phyloP scores from a whole-genome alignment of 2,329 filamentous ascomycete species.

The Elsinoe necatrix region DNA sequence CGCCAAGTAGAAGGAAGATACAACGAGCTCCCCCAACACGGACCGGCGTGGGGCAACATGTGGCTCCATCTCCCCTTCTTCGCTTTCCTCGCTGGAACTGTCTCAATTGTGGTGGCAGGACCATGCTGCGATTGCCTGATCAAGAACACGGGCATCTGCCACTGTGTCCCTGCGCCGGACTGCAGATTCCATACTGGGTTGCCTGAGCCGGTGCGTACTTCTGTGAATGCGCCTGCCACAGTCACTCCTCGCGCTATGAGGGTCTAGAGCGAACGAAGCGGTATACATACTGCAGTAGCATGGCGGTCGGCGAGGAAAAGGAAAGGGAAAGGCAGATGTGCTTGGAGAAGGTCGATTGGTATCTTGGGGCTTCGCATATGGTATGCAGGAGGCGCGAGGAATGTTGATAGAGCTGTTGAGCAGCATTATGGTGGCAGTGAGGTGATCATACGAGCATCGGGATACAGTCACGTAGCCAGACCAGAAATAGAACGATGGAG shows the following conservation, averaged over 20 bases:
- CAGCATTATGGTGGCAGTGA: too few species aligned
- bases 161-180: not conserved
- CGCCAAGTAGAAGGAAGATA: too few species aligned
- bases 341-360: too few species aligned
- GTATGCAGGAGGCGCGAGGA: too few species aligned
- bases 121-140: conserved; percentile 5
- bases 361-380: too few species aligned
- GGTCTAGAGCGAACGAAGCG: not conserved
- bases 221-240: not conserved
- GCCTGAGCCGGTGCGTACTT: not conserved
- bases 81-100: not conserved
- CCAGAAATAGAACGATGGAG: too few species aligned
- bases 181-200: not conserved
- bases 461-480: too few species aligned
- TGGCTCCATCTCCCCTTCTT: not conserved
- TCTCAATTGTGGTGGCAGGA: not conserved
- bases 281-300: too few species aligned
- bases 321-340: too few species aligned
- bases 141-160: not conserved
- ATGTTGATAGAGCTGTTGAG: too few species aligned
- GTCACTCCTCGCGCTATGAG: not conserved
- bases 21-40: not conserved
- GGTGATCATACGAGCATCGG: too few species aligned
- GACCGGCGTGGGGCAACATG: not conserved
- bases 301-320: too few species aligned